Conservation (phyloP, 2,329 filamentous ascomycete species). For the Alternaria hordeiaustralica region DNA sequence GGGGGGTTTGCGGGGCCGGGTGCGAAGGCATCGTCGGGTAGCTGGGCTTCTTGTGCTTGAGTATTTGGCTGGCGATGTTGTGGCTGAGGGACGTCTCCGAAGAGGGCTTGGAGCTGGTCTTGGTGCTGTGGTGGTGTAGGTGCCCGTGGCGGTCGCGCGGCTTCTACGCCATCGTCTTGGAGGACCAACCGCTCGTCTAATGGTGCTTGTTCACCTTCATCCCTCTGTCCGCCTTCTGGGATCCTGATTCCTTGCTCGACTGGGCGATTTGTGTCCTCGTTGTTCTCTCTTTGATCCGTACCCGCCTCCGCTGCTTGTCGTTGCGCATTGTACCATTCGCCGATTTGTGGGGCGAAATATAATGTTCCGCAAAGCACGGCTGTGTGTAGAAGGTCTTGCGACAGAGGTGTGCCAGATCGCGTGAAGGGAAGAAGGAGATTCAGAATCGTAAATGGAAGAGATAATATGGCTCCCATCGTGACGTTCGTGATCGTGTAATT, state of each 20-base stretch:
- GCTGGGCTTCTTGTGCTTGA: background rate
- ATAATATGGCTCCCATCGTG: conserved; percentile 41
- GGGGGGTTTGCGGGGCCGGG: conserved; percentile 43
- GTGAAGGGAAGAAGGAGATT: conserved; percentile 58
- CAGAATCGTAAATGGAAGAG: conserved; percentile 38
- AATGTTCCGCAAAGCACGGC: conserved; percentile 52
- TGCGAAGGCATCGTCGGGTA: conserved; percentile 20
- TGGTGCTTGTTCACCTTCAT: conserved; percentile 22
- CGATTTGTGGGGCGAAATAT: conserved; percentile 57
- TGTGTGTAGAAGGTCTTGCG: conserved; percentile 57
- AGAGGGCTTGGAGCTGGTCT: conserved; percentile 8
- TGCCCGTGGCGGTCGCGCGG: conserved; percentile 23
- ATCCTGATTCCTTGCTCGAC: background rate
- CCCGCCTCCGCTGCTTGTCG: conserved; percentile 17
- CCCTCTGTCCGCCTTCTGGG: background rate
- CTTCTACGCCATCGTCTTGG: conserved; percentile 23
- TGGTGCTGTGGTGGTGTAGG: conserved; percentile 35
- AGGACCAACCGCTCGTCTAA: conserved; percentile 36
- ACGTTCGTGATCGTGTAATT: background rate
- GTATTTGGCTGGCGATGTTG: background rate
- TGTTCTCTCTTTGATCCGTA: background rate
- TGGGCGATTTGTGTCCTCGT: background rate
- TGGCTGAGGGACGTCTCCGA: conserved; percentile 9
- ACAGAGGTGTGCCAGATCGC: conserved; percentile 53
- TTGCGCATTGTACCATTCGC: conserved; percentile 46